Evolutionary conservation across 2,329 filamentous ascomycete species (phyloP).

Genomic region (Cercospora janseana): DNA sequence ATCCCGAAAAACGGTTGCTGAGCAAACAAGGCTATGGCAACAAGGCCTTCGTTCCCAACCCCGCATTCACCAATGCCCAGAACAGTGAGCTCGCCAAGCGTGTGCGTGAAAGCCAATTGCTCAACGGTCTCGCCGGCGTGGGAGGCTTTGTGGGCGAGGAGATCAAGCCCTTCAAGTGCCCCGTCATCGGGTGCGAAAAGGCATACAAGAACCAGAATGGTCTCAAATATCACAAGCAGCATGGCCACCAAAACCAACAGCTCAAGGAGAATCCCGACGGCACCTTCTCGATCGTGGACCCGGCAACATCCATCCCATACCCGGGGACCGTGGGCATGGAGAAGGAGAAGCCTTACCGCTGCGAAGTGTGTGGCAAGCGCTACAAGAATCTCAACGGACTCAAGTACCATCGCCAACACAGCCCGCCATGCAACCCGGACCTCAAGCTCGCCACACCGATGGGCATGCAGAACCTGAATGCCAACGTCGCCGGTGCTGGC

Average conservation of each 20-base stretch:
- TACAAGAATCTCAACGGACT: conserved; percentile 99
- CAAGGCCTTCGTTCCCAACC: conserved; percentile 47
- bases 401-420: conserved; percentile 78
- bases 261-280: conserved; percentile 95
- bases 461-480: conserved; percentile 46
- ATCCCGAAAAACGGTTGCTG: conserved; percentile 90
- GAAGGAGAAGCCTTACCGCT: conserved; percentile 98
- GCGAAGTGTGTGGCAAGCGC: conserved; percentile 92
- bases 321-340: conserved; percentile 99
- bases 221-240: conserved; percentile 82
- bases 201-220: conserved; percentile 99
- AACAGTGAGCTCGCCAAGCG: conserved; percentile 72
- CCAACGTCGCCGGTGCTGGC: conserved; percentile 53
- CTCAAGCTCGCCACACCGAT: conserved; percentile 53
- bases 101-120: conserved; percentile 63
- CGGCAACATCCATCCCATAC: conserved; percentile 88
- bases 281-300: conserved; percentile 97
- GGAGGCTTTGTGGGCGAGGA: conserved; percentile 68
- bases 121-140: conserved; percentile 53
- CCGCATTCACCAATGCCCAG: conserved; percentile 62
- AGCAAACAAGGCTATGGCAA: conserved; percentile 67
- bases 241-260: conserved; percentile 95
- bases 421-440: conserved; percentile 85
- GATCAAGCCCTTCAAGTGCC: conserved; percentile 95
- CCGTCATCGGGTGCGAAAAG: conserved; percentile 97